Evolutionary conservation across 2,329 filamentous ascomycete species (phyloP).

Genomic region (Dothistroma pini): DNA sequence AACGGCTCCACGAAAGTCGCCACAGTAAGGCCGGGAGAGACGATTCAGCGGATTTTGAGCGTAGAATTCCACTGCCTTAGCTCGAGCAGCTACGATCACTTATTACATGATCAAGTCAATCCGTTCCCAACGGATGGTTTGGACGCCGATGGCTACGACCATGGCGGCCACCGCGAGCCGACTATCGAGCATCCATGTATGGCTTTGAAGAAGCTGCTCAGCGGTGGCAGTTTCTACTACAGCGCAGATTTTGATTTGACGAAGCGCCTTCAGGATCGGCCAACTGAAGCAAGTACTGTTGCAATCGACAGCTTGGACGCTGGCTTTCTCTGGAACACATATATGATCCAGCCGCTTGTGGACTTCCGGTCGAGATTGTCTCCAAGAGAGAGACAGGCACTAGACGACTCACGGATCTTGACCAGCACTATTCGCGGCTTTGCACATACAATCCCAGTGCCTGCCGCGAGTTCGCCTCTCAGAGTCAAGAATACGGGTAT

Average conservation of each 20-base stretch:
- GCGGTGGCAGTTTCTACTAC: conserved; percentile 95
- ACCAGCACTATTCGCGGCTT: conserved; percentile 95
- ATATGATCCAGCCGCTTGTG: conserved; percentile 92
- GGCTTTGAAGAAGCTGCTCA: conserved; percentile 84
- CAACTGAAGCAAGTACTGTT: conserved; percentile 57
- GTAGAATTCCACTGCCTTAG: conserved; percentile 94
- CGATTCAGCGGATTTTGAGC: conserved; percentile 76
- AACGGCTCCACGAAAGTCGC: conserved; percentile 75
- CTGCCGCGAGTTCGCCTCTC: conserved; percentile 69
- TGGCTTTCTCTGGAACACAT: conserved; percentile 95
- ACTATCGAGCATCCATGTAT: conserved; percentile 82
- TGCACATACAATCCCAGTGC: conserved; percentile 80
- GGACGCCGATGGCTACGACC: conserved; percentile 52
- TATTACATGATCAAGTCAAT: conserved; percentile 57
- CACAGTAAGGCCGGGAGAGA: conserved; percentile 80
- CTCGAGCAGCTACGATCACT: conserved; percentile 77
- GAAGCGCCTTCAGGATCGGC: conserved; percentile 82
- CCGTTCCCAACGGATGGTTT: conserved; percentile 53
- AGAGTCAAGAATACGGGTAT: conserved; percentile 63
- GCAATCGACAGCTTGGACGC: conserved; percentile 91
- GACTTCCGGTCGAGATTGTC: conserved; percentile 81
- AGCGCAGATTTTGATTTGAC: conserved; percentile 98
- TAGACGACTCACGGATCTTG: conserved; percentile 84
- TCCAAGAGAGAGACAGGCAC: conserved; percentile 66
- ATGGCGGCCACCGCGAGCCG: conserved; percentile 61